Evolutionary conservation across 83 land plant genomes (phyloP), one percentile per base, ranked within the genome.

Genomic region (Diphasiastrum complanatum): DNA sequence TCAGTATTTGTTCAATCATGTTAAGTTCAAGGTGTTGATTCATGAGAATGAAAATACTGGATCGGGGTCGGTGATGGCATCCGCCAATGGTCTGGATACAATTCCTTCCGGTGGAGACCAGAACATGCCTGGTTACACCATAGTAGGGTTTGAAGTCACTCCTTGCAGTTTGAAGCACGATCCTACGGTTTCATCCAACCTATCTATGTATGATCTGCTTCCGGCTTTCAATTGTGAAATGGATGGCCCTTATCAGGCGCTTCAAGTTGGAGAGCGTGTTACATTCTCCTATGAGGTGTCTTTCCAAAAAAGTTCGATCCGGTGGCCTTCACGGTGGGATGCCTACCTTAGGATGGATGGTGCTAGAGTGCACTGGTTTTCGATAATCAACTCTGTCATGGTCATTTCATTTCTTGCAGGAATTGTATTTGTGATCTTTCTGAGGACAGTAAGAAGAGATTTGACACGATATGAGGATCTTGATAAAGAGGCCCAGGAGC

Each of bases 331-430:
- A 24, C 56, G 79, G 32, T 75, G 82, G 82, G 79, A 79, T 71
- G 71, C 79, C 19, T 71, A 75, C 63, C 41, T 75, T 35, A 75
- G 69, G 47, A 75, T 77, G 85, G 85, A 78, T 43, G 85, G 82
- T 10, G 49, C 85, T 10, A 71, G 77, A 46, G 82, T 81, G 23
- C 85, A 81, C 45, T 82, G 85, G 85, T 82, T 82, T 50, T 82
- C 85, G 10, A 82, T 82, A 50, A 61, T 76, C 45, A 76, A 71
- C 60, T 77, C 80, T 1, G 25, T 77, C 51, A 72, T 77, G 75
- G 79, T 71, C 37, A 82, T 82, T 45, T 62, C 85, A 1, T 82
- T 82, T 47, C 75, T 82, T 12, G 83, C 86, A 24, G 83, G 83
- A 1, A 83, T 83, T 14, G 83, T 83, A 1, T 75, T 79, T 70